phyloP scores from a whole-genome alignment of 345 rosid species.

The Eutrema heterophyllum region DNA sequence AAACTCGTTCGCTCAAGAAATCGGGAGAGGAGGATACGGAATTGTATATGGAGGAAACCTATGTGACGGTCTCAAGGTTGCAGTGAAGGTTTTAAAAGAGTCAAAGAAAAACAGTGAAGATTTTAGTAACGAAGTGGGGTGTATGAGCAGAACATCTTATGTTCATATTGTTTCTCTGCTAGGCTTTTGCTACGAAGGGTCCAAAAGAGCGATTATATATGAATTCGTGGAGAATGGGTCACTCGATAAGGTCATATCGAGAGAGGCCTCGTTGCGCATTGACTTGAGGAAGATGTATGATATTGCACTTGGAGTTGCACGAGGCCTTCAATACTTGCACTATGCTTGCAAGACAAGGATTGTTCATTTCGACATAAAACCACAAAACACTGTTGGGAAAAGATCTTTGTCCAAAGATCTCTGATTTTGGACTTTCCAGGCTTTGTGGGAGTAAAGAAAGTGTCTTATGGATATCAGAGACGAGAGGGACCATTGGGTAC shows the following conservation, averaged over 20 bases:
- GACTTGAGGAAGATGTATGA: not conserved
- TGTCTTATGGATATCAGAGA: slow-evolving; percentile 12
- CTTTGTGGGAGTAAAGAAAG: slow-evolving; percentile 34
- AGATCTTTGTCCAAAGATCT: slow-evolving; percentile 31
- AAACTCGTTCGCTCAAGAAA: too few species aligned
- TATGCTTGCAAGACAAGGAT: too few species aligned
- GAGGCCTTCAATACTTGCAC: too few species aligned
- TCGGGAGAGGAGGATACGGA: too few species aligned
- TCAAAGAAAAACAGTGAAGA: too few species aligned
- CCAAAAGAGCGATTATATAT: slow-evolving; percentile 32
- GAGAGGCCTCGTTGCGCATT: not conserved
- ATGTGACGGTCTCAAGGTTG: too few species aligned
- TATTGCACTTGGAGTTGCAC: too few species aligned
- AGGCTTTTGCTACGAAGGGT: slow-evolving; percentile 36
- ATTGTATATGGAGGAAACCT: too few species aligned
- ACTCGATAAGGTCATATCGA: slow-evolving; percentile 19
- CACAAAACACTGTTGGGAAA: not conserved
- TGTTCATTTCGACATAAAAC: too few species aligned
- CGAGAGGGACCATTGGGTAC: slow-evolving; percentile 44
- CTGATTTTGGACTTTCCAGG: slow-evolving; percentile 49
- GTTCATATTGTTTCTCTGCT: slow-evolving; percentile 37
- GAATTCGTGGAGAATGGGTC: slow-evolving; percentile 40
- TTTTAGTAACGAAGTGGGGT: slow-evolving; percentile 30
- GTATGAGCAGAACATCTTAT: slow-evolving; percentile 41
- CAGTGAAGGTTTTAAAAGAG: too few species aligned